Evolutionary conservation across 75 land plant species (phyloP).

Genomic region (Picea sitchensis): DNA sequence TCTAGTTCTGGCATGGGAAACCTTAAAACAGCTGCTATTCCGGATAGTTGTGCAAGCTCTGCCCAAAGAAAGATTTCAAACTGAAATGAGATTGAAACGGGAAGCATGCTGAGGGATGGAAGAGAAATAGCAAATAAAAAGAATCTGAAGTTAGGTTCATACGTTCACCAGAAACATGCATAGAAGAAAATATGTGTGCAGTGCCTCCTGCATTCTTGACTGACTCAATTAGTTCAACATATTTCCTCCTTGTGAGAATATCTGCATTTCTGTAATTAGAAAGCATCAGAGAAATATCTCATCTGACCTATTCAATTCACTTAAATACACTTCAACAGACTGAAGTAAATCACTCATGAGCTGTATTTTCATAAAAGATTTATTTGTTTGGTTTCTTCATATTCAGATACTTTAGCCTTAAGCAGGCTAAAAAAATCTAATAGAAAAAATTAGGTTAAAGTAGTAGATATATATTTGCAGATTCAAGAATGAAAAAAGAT

Average conservation of each 20-base stretch:
- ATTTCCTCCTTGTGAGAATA: conserved; percentile 58
- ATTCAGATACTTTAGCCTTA: not conserved
- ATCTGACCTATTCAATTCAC: not conserved
- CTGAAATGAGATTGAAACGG: not conserved
- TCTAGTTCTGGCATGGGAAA: conserved; percentile 92
- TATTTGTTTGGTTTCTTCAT: not conserved
- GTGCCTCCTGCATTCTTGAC: conserved; percentile 83
- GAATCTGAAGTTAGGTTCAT: conserved; percentile 15
- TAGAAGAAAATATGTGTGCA: conserved; percentile 77
- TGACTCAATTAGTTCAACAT: conserved; percentile 81
- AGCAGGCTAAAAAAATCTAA: not conserved
- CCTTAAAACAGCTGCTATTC: conserved; percentile 87
- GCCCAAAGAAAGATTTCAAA: conserved; percentile 13
- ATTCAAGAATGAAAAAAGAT: not conserved
- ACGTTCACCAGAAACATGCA: conserved; percentile 99
- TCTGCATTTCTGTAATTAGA: conserved; percentile 63
- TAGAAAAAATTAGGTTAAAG: not conserved
- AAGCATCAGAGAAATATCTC: not conserved
- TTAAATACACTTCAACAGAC: not conserved
- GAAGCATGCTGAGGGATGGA: not conserved
- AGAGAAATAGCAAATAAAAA: not conserved
- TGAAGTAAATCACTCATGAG: not conserved
- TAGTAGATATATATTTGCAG: not conserved
- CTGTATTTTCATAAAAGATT: not conserved
- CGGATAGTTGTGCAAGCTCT: conserved; percentile 81